Conservation (phyloP, 768 basidiomycete genomes). For the Roridomyces roridus region DNA sequence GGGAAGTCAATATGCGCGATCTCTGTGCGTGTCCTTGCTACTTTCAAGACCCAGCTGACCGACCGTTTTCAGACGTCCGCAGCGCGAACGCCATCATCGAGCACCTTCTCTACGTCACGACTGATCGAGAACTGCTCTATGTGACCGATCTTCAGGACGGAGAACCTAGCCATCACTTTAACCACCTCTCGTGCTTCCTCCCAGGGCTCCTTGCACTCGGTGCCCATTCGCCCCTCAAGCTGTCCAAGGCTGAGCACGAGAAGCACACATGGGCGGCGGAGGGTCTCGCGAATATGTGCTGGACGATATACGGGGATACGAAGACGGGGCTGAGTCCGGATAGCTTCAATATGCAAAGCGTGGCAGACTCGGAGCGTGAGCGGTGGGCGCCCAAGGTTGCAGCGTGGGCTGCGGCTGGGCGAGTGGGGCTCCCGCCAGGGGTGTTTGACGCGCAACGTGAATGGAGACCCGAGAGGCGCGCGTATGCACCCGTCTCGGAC, state of each 20-base stretch:
- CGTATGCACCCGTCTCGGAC: conserved; percentile 31
- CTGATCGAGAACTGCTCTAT: conserved; percentile 60
- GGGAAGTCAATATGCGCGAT: conserved; percentile 57
- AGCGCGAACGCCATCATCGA: conserved; percentile 55
- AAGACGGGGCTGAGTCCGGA: conserved; percentile 58
- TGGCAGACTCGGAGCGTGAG: conserved; percentile 18
- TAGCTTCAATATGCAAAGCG: conserved; percentile 26
- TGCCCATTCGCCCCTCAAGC: conserved; percentile 42
- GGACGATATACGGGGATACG: conserved; percentile 55
- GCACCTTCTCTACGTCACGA: conserved; percentile 60
- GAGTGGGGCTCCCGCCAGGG: conserved; percentile 25
- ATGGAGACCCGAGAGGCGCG: conserved; percentile 17
- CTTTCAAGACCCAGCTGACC: conserved; percentile 37
- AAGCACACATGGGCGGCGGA: conserved; percentile 52
- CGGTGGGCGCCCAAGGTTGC: conserved; percentile 31
- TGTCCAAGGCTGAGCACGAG: conserved; percentile 33
- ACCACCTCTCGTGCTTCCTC: conserved; percentile 71
- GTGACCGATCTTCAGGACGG: conserved; percentile 51
- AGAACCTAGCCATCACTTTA: conserved; percentile 50
- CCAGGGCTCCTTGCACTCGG: conserved; percentile 69
- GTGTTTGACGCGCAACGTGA: conserved; percentile 19
- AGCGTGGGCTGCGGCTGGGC: conserved; percentile 34
- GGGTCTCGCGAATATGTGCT: conserved; percentile 53
- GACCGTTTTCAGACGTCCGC: conserved; percentile 47
- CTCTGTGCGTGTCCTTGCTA: conserved; percentile 57